phyloP scores from a whole-genome alignment of 2,329 filamentous ascomycete genomes.

The Xylariales sp. region DNA sequence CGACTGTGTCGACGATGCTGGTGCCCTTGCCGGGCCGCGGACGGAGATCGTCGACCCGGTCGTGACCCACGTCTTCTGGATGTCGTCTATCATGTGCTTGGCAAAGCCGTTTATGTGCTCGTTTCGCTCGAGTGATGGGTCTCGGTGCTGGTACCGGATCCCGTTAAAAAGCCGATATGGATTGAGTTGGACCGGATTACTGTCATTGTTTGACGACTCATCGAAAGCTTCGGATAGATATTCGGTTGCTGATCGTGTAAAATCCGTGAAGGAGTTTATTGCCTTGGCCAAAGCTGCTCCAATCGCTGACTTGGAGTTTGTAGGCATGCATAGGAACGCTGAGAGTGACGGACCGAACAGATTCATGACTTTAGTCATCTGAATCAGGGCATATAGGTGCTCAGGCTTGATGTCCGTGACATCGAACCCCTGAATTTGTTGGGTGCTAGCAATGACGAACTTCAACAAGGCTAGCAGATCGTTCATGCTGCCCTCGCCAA shows the following conservation, averaged over 20 bases:
- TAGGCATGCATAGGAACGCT: conserved; percentile 21
- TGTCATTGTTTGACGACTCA: background rate
- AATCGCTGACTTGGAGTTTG: conserved; percentile 13
- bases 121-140: conserved; percentile 14
- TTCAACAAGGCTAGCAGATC: conserved; percentile 29
- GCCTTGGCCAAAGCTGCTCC: conserved; percentile 13
- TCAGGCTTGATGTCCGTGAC: conserved; percentile 16
- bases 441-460: conserved; percentile 24
- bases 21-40: conserved; percentile 30
- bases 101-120: conserved; percentile 35
- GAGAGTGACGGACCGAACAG: conserved; percentile 23
- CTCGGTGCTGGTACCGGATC: conserved; percentile 6
- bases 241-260: conserved; percentile 18
- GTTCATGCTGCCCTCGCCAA: conserved; percentile 28
- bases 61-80: conserved; percentile 39
- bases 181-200: conserved; percentile 11
- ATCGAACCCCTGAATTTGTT: conserved; percentile 16
- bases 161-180: conserved; percentile 19
- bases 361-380: conserved; percentile 21
- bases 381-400: conserved; percentile 18
- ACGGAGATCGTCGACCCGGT: conserved; percentile 30
- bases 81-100: conserved; percentile 38
- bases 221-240: conserved; percentile 17
- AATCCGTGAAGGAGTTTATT: conserved; percentile 19
- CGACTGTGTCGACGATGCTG: conserved; percentile 27